phyloP scores from a whole-genome alignment of 148 eudicot species.

The Heliosperma pusillum region DNA sequence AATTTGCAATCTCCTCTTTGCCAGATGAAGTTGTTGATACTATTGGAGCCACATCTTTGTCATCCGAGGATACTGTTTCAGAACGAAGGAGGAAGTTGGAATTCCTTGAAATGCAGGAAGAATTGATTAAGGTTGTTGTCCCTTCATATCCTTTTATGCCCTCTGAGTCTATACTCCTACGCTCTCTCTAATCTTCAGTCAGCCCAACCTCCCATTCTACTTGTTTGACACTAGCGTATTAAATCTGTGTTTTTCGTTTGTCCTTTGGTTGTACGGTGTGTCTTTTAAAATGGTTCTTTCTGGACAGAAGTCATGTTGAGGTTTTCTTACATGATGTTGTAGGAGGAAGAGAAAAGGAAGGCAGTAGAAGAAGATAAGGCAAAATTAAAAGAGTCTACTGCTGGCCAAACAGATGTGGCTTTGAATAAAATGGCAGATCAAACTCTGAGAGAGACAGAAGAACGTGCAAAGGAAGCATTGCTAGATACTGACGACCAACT shows the following conservation, averaged over 20 bases:
- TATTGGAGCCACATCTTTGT: constrained; percentile 57
- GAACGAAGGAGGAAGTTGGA: constrained; percentile 83
- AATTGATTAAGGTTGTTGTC: constrained; percentile 58
- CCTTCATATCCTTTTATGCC: neutral
- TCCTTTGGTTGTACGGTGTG: neutral
- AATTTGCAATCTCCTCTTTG: constrained; percentile 67
- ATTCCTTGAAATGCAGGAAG: constrained; percentile 84
- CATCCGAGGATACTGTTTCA: constrained; percentile 64
- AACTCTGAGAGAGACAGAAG: constrained; percentile 65
- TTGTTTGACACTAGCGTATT: neutral
- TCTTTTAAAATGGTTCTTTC: neutral
- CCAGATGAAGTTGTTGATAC: constrained; percentile 86
- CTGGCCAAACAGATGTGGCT: constrained; percentile 48
- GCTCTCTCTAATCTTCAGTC: neutral
- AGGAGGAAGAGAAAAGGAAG: constrained; percentile 71
- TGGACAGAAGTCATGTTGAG: neutral
- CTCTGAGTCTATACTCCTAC: neutral
- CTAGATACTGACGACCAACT: constrained; percentile 68
- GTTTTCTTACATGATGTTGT: constrained; percentile 18
- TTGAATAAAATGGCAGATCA: constrained; percentile 62
- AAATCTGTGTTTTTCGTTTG: neutral
- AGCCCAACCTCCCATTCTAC: neutral
- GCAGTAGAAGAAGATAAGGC: constrained; percentile 51
- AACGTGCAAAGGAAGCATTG: constrained; percentile 56
- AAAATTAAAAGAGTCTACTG: constrained; percentile 42